Percentiles rank a stretch among this genome's conserved stretches.
phyloP scores from a whole-genome alignment of 2,329 filamentous ascomycete species.

The Sclerotinia glacialis region DNA sequence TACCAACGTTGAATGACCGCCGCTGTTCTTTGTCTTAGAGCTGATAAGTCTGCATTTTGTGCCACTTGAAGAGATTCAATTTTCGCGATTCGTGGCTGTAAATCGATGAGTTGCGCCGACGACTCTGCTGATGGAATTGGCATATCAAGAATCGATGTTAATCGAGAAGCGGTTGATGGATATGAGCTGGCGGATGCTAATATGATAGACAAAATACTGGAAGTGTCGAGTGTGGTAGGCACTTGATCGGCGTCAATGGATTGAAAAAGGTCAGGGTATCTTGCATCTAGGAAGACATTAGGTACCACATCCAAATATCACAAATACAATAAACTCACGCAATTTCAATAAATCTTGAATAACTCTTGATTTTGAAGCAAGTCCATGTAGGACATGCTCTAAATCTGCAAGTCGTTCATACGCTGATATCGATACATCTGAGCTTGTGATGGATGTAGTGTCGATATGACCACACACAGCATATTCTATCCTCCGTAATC shows the following conservation, averaged over 20 bases:
- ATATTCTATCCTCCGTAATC: slow-evolving; percentile 38
- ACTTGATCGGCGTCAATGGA: slow-evolving; percentile 30
- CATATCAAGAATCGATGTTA: slow-evolving; percentile 39
- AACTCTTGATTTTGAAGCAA: slow-evolving; percentile 36
- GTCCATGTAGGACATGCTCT: slow-evolving; percentile 33
- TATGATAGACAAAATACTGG: slow-evolving; percentile 35
- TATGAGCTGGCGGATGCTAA: slow-evolving; percentile 39
- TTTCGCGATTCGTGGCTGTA: slow-evolving; percentile 38
- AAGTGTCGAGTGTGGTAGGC: slow-evolving; percentile 35
- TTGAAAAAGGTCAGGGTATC: slow-evolving; percentile 39
- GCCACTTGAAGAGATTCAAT: slow-evolving; percentile 36
- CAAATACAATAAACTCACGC: slow-evolving; percentile 28
- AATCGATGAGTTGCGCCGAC: slow-evolving; percentile 38
- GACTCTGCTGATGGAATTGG: slow-evolving; percentile 37
- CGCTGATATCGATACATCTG: slow-evolving; percentile 24
- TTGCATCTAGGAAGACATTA: slow-evolving; percentile 34
- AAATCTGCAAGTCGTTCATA: slow-evolving; percentile 27
- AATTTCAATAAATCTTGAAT: slow-evolving; percentile 39
- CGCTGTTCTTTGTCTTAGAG: slow-evolving; percentile 36
- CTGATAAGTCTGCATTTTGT: slow-evolving; percentile 36
- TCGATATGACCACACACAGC: slow-evolving; percentile 32
- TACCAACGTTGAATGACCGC: slow-evolving; percentile 39
- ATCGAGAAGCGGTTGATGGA: slow-evolving; percentile 38
- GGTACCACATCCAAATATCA: neutral
- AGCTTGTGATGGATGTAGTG: slow-evolving; percentile 14